Evolutionary conservation across 1,284 basidiomycete genomes (phyloP), one percentile per base, ranked within the genome.

Genomic region (Marasmius tenuissimus): DNA sequence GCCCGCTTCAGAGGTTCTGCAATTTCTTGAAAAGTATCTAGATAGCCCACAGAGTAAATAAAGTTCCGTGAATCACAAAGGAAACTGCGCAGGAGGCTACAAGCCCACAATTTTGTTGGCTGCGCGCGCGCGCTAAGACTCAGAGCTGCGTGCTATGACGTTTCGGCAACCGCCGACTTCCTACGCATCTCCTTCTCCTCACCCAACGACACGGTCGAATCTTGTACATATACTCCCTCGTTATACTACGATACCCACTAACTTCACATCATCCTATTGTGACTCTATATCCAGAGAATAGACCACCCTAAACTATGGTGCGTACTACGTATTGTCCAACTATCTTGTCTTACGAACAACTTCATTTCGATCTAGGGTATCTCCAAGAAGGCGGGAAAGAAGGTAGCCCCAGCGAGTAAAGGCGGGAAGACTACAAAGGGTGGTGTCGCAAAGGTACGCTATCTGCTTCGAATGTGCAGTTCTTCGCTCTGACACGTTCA

Each of bases 301-400:
- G 35, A 18, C 52, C 27, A 16, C n/a, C 4, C 20, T 54, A 54
- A 37, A 54, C 38, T 35, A 37, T 47, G 14, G 22, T 60, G 16
- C 52, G 34, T 54, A 11, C 3, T 34, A 4, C 27, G 27, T 27
- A 27, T 27, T 27, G 27, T n/a, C 27, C 14, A 37, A n/a, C 52
- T 11, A 53, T 11, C n/a, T 11, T 38, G 16, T 7, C 12, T 20
- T 1, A 3, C 2, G 12, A 33, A 34, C 20, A 34, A 35, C 14
- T 33, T 11, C 45, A 61, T 27, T 34, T 22, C 8, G 10, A 51
- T 57, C 4, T 68, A 96, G 94, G 94, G 93, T 60, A 86, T 88
- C 69, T 94, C 92, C 47, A 95, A 94, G 84, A 96, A 95, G 80
- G 93, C 93, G 60, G 93, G 90, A 48, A 96, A 94, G 85, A 96